These are phyloP conservation scores for Leccinum boreale DNA, from an alignment of 768 basidiomycete genomes.

Conservation along the genomic window DNA sequence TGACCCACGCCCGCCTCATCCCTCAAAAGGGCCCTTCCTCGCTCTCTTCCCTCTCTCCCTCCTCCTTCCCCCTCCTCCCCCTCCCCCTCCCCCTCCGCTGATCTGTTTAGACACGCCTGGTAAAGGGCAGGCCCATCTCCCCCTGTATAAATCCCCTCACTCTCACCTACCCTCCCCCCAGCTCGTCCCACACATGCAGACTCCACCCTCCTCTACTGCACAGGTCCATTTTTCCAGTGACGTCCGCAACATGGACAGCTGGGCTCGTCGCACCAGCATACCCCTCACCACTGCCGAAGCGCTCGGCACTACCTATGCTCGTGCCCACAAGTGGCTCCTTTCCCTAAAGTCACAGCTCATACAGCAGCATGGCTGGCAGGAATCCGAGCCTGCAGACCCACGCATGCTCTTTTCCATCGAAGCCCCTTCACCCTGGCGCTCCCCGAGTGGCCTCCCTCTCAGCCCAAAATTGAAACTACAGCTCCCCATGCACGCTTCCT, in stretches of 20 bases:
- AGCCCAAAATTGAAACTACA: conserved; percentile 71
- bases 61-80: conserved; percentile 29
- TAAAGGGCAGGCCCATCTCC: conserved; percentile 28
- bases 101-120: conserved; percentile 27
- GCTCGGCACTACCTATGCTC: conserved; percentile 75
- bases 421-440: conserved; percentile 74
- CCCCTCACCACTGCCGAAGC: conserved; percentile 82
- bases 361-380: conserved; percentile 67
- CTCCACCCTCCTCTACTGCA: conserved; percentile 38
- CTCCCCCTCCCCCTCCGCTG: conserved; percentile 15
- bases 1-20: conserved; percentile 39
- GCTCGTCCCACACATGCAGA: conserved; percentile 25
- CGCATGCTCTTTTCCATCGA: conserved; percentile 81
- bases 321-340: conserved; percentile 74
- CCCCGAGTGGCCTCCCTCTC: conserved; percentile 70
- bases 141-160: conserved; percentile 25
- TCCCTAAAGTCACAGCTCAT: conserved; percentile 61
- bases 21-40: conserved; percentile 39
- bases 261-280: conserved; percentile 76
- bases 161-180: neutral
- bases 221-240: conserved; percentile 78
- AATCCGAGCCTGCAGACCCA: conserved; percentile 53
- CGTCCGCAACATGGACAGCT: conserved; percentile 78
- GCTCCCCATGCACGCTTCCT: conserved; percentile 74
- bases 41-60: conserved; percentile 17